Evolutionary conservation across 179 eudicot species (phyloP), one percentile per base, ranked within the genome.

Genomic region (Spergularia azorica): DNA sequence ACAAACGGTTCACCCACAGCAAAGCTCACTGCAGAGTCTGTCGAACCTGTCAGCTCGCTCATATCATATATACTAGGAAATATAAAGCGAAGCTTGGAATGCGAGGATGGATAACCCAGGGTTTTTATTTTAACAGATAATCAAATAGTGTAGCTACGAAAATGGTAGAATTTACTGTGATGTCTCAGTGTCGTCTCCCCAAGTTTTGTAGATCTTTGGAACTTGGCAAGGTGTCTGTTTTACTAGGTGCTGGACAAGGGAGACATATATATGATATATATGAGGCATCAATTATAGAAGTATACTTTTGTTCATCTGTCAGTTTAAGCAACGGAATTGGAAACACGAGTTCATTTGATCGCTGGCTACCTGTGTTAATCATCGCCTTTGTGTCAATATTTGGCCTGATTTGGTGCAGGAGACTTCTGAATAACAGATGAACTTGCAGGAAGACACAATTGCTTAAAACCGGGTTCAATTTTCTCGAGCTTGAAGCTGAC

Each of bases 41-140:
- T 93, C 51, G 97, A 95, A 69, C 87, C 95, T 13, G 89, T 89
- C 26, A 91, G 79, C 79, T 78, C 91, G 13, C 87, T 91, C 5
- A 85, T 95, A 17, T 90, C 97, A 16, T 86, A 90, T 78, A 89
- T 92, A 41, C 73, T 95, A 67, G 83, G 73, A 66, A 95, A 87
- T 67, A 95, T 94, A 15, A 92, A 90, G 85, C 82, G 88, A 66
- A 89, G 90, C 67, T 83, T 94, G 88, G 87, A 94, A 21, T 94
- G 98, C 82, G 98, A 88, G 62, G 96, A 94, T 38, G 86, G 87
- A 75, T 90, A 81, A 87, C 3, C 9, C 0, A 16, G 48, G 18
- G 6, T 6, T 3, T 4, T 43, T n/a, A n/a, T n/a, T 52, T 52
- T 52, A 50, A 43, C 62, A 5, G 43, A 21, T 72, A 63, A 72